phyloP scores from a whole-genome alignment of 352 stramenopile species.

The Globisporangium solare region DNA sequence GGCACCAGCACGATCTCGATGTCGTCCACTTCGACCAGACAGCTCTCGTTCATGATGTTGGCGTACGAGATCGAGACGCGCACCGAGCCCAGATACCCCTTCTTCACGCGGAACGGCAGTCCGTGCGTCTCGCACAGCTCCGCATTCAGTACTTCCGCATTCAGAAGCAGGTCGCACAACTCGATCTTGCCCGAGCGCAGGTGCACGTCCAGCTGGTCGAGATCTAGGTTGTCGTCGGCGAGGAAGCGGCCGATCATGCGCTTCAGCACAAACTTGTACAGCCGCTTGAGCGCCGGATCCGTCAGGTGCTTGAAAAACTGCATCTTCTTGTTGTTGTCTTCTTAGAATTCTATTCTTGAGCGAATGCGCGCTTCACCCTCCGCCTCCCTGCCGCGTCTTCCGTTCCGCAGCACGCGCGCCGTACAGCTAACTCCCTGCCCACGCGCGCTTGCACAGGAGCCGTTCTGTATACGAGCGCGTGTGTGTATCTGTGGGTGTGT shows the following conservation, averaged over 20 bases:
- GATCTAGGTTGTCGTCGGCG: conserved; percentile 71
- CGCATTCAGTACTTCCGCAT: conserved; percentile 73
- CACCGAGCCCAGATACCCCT: conserved; percentile 82
- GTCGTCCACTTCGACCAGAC: conserved; percentile 83
- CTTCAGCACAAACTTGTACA: conserved; percentile 91
- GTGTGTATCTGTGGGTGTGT: too few species aligned
- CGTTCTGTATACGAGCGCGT: too few species aligned
- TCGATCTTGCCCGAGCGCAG: conserved; percentile 70
- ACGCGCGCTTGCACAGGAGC: too few species aligned
- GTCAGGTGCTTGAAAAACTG: conserved; percentile 88
- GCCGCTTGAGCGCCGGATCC: conserved; percentile 84
- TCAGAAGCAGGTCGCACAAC: conserved; percentile 77
- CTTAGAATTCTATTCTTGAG: not conserved
- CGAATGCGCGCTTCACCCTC: too few species aligned
- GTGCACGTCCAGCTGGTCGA: conserved; percentile 85
- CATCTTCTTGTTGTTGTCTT: conserved; percentile 36
- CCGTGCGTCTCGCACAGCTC: conserved; percentile 65
- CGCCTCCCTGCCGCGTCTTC: too few species aligned
- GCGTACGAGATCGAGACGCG: conserved; percentile 82
- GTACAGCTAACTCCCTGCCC: too few species aligned
- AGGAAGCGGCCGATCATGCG: conserved; percentile 86
- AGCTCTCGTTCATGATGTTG: conserved; percentile 88
- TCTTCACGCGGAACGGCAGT: conserved; percentile 82
- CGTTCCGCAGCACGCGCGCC: too few species aligned
- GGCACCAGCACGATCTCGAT: conserved; percentile 86